Base-by-base conservation (phyloP, 805 yeast genomes). In the Monosporozyma siamensis region DNA sequence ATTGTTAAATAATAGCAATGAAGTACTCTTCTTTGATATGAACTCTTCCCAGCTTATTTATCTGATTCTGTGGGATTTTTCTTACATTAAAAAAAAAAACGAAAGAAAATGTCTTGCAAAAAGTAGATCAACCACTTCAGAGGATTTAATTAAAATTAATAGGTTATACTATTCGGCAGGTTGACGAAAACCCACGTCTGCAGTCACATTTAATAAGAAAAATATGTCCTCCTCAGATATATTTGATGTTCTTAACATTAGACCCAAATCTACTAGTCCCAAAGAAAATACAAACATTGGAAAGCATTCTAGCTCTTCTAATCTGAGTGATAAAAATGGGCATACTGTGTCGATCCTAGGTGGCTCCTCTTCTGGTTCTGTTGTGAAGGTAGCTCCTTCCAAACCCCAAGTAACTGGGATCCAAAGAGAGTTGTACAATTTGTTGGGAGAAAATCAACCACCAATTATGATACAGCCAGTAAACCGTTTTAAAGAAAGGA, bases 401-500 rank as follows among this genome's bases (percentile, higher is more conserved):
- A 58, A 53, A 37, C 57, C 52, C 12, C 59, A 51, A 38, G 61
- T 70, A 36, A 68, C 78, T 2, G 95, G 95, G 21, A 82, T 90
- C 77, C 89, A 85, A 48, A 74, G 97, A 51, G 98, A 92, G 59
- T 68, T 92, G 42, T 89, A 82, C 62, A 83, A 82, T 49, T 70
- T 94, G 41, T 68, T 92, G 32, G 98, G 99, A 4, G 89, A 92
- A 31, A 87, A 87, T 60, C 78, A 95, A 2, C 96, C 98, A 1
- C 89, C 97, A 0, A 75, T 74, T 6, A 73, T 72, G n/a, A 74
- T 73, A n/a, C 69, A 70, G 40, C 49, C 54, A 3, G 68, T 67
- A 41, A 66, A 57, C 22, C 65, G 77, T 48, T 79, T 79, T 55
- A 82, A 80, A 48, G 85, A 80, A 45, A 73, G 77, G 50, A 69